Evolutionary conservation across 1,284 basidiomycete genomes (phyloP), one percentile per base, ranked within the genome.

Genomic region (Tetrapyrgos nigripes): DNA sequence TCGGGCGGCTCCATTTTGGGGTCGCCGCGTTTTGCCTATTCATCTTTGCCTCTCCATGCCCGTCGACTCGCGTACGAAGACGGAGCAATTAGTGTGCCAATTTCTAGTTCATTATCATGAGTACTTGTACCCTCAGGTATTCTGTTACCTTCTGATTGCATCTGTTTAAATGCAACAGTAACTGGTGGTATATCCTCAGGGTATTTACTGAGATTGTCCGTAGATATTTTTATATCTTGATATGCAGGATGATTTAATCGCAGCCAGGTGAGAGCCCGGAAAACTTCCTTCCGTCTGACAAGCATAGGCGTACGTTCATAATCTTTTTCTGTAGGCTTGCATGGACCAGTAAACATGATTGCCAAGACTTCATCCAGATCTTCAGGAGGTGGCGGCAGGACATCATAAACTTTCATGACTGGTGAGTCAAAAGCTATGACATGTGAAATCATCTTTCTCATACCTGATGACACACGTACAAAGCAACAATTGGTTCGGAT

Each of bases 191-290:
- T 55, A 53, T 66, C 47, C 43, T 75, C 69, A 10, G 66, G 51
- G 65, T 79, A 80, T 17, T 55, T 26, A 0, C 52, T 33, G 3
- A 80, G 37, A 59, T 56, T 78, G 76, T 8, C 72, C 62, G 9
- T 24, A 3, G 72, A 74, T 11, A 80, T 77, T 17, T 65, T 50
- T 1, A 80, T 23, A 56, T 79, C 73, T 17, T 23, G 28, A 55
- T 81, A 81, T 45, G 73, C 73, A 11, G 23, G 26, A 58, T 80
- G 73, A 59, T 79, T 79, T 0, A 76, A 40, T 50, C 67, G 70
- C 11, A 80, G 59, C 77, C 76, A 79, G 43, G 74, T 60, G 5
- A 80, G 57, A 0, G 75, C 77, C 2, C 46, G 46, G 8, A 29
- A 26, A 0, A n/a, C n/a, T n/a, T n/a, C n/a, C n/a, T n/a, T n/a